Evolutionary conservation across 768 basidiomycete genomes (phyloP), one percentile per base, ranked within the genome.

Genomic region (Mycena metata): DNA sequence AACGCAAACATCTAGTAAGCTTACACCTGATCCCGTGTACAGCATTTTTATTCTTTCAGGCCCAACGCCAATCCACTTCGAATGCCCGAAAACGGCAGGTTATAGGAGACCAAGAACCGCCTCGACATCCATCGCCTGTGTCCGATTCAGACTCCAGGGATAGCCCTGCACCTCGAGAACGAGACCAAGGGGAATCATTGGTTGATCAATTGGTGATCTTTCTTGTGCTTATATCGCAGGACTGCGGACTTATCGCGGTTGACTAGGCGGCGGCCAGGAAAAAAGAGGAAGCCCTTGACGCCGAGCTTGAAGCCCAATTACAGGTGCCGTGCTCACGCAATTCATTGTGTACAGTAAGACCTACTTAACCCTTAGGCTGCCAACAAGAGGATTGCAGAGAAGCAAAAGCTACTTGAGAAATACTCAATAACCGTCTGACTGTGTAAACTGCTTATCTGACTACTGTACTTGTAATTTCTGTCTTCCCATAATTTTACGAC

Each of bases 211-310:
- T 57, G 54, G 55, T 64, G 33, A 46, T 19, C 9, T 10, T 11
- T 39, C 9, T 39, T 15, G 11, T 39, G 4, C 5, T 11, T 39
- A 39, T 8, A 23, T 19, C 24, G 7, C 49, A 30, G 13, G 12
- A 13, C 17, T 26, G 30, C 7, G 36, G 17, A 23, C 59, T 60
- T 46, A 62, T 36, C 43, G 26, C 0, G 13, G 15, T 3, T 17
- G 26, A 47, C 26, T 42, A 57, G 54, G 42, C 24, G 41, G 55
- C 63, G 19, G 55, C 55, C 17, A 39, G 45, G 21, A 45, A n/a
- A 9, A 46, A 64, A 23, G 63, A 64, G 63, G 36, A 64, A 21
- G 17, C 49, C 26, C 43, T 64, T 35, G 55, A 64, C 33, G 55
- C 54, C 10, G 55, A 64, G 24, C 43, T 57, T 33, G 15, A 21